phyloP scores from a whole-genome alignment of 1,284 basidiomycete genomes.

The Marasmius fiardii region DNA sequence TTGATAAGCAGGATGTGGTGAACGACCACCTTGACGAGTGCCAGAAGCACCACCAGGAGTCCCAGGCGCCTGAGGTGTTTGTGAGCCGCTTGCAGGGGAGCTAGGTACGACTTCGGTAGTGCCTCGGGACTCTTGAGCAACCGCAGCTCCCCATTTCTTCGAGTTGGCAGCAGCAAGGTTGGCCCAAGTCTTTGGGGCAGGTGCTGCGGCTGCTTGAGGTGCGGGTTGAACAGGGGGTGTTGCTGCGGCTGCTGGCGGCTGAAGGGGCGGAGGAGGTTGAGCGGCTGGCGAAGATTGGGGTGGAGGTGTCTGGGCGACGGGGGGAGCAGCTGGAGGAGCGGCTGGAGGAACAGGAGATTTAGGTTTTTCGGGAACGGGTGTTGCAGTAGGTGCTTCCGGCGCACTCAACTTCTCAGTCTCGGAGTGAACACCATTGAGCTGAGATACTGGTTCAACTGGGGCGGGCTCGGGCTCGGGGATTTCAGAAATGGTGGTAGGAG shows the following conservation, averaged over 20 bases:
- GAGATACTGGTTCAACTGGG: slow-evolving; percentile 30
- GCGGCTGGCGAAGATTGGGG: slow-evolving; percentile 14
- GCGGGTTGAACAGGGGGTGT: slow-evolving; percentile 28
- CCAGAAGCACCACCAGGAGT: slow-evolving; percentile 17
- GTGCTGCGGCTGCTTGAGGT: slow-evolving; percentile 41
- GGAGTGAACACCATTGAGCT: slow-evolving; percentile 32
- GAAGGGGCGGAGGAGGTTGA: slow-evolving; percentile 32
- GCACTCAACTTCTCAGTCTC: slow-evolving; percentile 28
- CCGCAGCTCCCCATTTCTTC: slow-evolving; percentile 76
- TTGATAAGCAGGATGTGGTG: slow-evolving; percentile 42
- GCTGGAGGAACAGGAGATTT: slow-evolving; percentile 33
- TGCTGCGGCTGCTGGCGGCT: slow-evolving; percentile 31
- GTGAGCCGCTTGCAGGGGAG: slow-evolving; percentile 43
- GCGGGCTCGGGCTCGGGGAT: slow-evolving; percentile 23
- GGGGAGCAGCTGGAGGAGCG: slow-evolving; percentile 33
- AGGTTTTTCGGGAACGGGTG: slow-evolving; percentile 26
- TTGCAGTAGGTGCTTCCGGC: slow-evolving; percentile 32
- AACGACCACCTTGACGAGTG: slow-evolving; percentile 22
- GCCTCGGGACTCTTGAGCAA: slow-evolving; percentile 71
- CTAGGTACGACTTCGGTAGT: slow-evolving; percentile 58
- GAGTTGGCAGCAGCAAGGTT: slow-evolving; percentile 81
- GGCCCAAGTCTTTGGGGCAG: slow-evolving; percentile 83
- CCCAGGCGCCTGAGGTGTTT: slow-evolving; percentile 36
- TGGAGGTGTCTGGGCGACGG: slow-evolving; percentile 23
- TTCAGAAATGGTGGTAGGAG: slow-evolving; percentile 10